Evolutionary conservation across 805 yeast species (phyloP), one percentile per base, ranked within the genome.

Genomic region (Metschnikowia lachancei): DNA sequence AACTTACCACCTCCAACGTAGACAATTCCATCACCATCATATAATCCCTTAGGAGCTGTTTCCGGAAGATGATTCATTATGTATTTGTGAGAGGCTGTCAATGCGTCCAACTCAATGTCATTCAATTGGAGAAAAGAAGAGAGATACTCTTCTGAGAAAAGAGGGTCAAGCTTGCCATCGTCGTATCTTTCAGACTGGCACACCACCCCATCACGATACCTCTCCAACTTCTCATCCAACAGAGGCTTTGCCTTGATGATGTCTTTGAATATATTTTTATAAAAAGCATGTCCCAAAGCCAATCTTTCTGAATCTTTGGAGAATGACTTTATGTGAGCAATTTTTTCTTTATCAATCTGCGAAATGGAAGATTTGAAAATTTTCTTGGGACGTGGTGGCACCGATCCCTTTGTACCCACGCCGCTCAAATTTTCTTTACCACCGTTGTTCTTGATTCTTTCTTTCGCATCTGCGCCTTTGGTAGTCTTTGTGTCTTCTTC

Each of bases 1-100:
- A 81, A 85, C 55, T 77, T 78, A 3, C 91, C 94, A 36, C 95
- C 95, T 30, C 92, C 95, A 24, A 87, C 90, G 57, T 74, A 81
- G 22, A 79, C 92, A 16, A 83, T 73, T 9, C 83, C 87, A 46
- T 75, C 68, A 1, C 83, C 71, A 19, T 58, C 41, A 51, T 70
- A 71, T n/a, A 70, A 54, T 10, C 63, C 62, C 7, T 53, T 43
- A 1, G 75, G 75, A 4, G 72, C 65, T 3, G 33, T 28, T 1
- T 60, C 81, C 4, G 86, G 60, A 17, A 84, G 58, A 28, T 64
- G 66, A 2, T 61, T 59, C 17, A 77, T 72, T 14, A 80, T 77
- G 36, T 57, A 54, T 9, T 54, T 49, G 60, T 84, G 90, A 3
- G 82, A 72, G 16, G 54, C 52, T 24, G 61, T 67, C 70, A 84